Evolutionary conservation across 2,329 filamentous ascomycete species (phyloP), one percentile per base, ranked within the genome.

Genomic region (Exserohilum turcica): DNA sequence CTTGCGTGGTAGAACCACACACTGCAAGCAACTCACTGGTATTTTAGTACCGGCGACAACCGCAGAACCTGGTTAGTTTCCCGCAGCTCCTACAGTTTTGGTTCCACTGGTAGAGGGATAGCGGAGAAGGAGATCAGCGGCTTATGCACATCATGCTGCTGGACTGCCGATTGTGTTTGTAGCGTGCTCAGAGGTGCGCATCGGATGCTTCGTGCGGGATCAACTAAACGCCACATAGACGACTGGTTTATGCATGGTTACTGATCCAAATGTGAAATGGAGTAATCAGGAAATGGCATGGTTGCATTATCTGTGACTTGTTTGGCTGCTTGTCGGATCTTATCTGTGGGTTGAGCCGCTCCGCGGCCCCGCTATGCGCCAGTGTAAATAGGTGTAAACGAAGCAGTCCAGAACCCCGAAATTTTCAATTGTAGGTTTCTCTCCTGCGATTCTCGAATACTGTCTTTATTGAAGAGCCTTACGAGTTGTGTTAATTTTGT

Each of bases 171-270:
- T 32, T 45, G 13, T 39, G 12, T 4, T 37, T 18, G 19, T 52
- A 46, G 52, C 48, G 52, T 54, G 37, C 48, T 52, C 3, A 31
- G n/a, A 18, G 5, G 4, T 54, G 42, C 52, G 32, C 47, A 10
- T 6, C 10, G 10, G 6, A n/a, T 1, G 13, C 13, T 10, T 6
- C 7, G 3, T 5, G n/a, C 5, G 13, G 13, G 35, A 44, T n/a
- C 12, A 50, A 50, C 18, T 21, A 15, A 40, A 45, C 52, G 27
- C 48, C 6, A 13, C 1, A 29, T 27, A 19, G 10, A 16, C 24
- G 12, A 32, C n/a, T 27, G 19, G 3, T 36, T 45, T n/a, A n/a
- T 19, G 18, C 18, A 12, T 27, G 15, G 29, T 29, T 40, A 0
- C 24, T 24, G 21, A 24, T 15, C 27, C 24, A 24, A 21, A 9